These are phyloP conservation scores for Polyporus tsugae DNA, from an alignment of 1,284 basidiomycete genomes.

Conservation along the genomic window DNA sequence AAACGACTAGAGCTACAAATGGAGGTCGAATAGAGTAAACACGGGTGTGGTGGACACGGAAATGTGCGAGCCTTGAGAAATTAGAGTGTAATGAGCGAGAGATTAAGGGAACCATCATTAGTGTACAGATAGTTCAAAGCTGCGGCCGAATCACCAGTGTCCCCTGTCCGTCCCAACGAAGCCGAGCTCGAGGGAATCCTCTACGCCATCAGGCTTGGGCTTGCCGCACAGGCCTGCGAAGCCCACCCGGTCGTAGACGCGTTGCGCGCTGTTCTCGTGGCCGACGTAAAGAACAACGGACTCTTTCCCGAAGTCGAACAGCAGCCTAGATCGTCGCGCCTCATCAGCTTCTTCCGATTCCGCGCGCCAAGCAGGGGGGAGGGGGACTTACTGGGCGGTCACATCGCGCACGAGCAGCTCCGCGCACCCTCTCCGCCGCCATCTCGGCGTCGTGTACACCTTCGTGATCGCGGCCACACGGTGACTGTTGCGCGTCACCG, in stretches of 20 bases:
- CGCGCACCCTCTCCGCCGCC: constrained; percentile 54
- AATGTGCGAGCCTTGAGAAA: neutral
- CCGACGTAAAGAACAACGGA: constrained; percentile 58
- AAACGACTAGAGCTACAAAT: constrained; percentile 19
- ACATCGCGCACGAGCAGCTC: constrained; percentile 55
- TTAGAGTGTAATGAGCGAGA: neutral
- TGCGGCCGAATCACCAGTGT: constrained; percentile 49
- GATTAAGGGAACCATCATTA: constrained; percentile 10
- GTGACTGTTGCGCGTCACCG: constrained; percentile 54
- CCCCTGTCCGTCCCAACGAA: constrained; percentile 50
- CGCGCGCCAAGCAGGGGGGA: constrained; percentile 10
- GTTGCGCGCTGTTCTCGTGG: constrained; percentile 54
- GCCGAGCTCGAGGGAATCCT: constrained; percentile 56
- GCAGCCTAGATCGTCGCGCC: constrained; percentile 37
- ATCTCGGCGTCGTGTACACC: constrained; percentile 54
- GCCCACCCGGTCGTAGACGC: constrained; percentile 58
- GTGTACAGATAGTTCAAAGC: neutral
- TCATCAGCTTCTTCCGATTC: constrained; percentile 13
- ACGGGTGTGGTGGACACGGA: neutral
- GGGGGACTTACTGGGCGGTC: constrained; percentile 47
- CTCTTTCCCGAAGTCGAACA: constrained; percentile 48
- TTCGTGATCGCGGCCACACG: constrained; percentile 58
- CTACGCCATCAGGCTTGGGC: constrained; percentile 46
- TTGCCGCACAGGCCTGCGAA: constrained; percentile 54
- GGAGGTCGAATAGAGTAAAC: constrained; percentile 13